phyloP scores from a whole-genome alignment of 1,139 yeast species.

The Yamadazyma atlantica region DNA sequence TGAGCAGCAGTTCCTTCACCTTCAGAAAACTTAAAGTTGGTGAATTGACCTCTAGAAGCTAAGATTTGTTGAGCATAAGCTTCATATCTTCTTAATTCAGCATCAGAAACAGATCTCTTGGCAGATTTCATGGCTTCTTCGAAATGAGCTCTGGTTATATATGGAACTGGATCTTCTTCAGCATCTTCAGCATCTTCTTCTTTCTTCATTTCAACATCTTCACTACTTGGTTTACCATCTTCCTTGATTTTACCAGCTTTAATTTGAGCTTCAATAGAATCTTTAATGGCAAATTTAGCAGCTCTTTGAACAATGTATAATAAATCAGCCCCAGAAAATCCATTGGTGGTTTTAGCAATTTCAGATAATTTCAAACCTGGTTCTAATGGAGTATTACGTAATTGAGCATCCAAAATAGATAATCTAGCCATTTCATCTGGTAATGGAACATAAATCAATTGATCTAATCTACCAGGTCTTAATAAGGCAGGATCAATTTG shows the following conservation, averaged over 20 bases:
- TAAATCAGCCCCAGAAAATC: conserved; percentile 99
- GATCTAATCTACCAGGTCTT: conserved; percentile 99
- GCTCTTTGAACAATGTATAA: conserved; percentile 96
- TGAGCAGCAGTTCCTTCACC: conserved; percentile 36
- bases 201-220: conserved; percentile 62
- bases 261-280: conserved; percentile 85
- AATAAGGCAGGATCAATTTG: conserved; percentile 98
- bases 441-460: conserved; percentile 95
- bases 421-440: conserved; percentile 95
- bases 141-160: conserved; percentile 85
- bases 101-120: conserved; percentile 93
- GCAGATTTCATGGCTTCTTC: conserved; percentile 99
- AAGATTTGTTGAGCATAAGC: conserved; percentile 97
- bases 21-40: conserved; percentile 71
- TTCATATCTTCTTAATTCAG: conserved; percentile 97
- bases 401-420: conserved; percentile 91
- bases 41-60: conserved; percentile 90
- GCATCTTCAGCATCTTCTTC: conserved; percentile 51
- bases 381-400: conserved; percentile 97
- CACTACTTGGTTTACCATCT: conserved; percentile 33
- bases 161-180: conserved; percentile 92
- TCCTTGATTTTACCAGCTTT: conserved; percentile 27
- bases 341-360: conserved; percentile 90
- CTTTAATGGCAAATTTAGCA: conserved; percentile 98
- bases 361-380: conserved; percentile 89